A percentile compares a stretch with the other conserved stretches of the same genome.
Evolutionary conservation across 345 rosid genomes (phyloP).

Genomic region (Rhodamnia rubescens): DNA sequence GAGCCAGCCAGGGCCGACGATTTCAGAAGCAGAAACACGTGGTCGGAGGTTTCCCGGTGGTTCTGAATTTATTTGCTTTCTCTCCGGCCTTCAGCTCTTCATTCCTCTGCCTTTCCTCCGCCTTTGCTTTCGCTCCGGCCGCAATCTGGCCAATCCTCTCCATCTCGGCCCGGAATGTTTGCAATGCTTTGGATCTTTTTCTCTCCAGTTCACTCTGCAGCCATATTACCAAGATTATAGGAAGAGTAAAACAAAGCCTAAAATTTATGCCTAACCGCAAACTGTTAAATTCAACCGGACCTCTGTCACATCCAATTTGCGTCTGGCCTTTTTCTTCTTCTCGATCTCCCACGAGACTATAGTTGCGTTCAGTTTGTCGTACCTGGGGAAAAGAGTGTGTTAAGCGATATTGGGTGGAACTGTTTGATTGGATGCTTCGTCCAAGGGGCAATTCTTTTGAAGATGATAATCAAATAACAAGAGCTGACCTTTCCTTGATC

Average conservation of each 20-base stretch:
- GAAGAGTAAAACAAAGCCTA: neutral
- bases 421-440: neutral
- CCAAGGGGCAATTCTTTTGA: neutral
- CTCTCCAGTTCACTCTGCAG: conserved; percentile 30
- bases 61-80: conserved; percentile 54
- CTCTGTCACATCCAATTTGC: conserved; percentile 40
- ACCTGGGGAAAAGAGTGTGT: conserved; percentile 21
- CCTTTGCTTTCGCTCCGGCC: conserved; percentile 45
- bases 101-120: conserved; percentile 31
- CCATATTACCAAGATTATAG: conserved; percentile 1
- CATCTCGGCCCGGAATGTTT: conserved; percentile 24
- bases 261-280: neutral
- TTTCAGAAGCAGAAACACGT: conserved; percentile 48
- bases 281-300: conserved; percentile 13
- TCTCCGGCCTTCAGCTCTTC: conserved; percentile 48
- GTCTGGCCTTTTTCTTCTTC: conserved; percentile 43
- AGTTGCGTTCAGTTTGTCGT: conserved; percentile 26
- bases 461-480: neutral
- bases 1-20: neutral
- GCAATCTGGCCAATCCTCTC: conserved; percentile 29
- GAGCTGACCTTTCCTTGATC: conserved; percentile 33
- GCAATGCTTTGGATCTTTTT: conserved; percentile 29
- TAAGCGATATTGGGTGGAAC: neutral
- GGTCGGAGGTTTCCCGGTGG: conserved; percentile 34
- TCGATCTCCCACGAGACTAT: conserved; percentile 52